Evolutionary conservation across 129 eudicot species (phyloP).

Genomic region (Arctium lappa): DNA sequence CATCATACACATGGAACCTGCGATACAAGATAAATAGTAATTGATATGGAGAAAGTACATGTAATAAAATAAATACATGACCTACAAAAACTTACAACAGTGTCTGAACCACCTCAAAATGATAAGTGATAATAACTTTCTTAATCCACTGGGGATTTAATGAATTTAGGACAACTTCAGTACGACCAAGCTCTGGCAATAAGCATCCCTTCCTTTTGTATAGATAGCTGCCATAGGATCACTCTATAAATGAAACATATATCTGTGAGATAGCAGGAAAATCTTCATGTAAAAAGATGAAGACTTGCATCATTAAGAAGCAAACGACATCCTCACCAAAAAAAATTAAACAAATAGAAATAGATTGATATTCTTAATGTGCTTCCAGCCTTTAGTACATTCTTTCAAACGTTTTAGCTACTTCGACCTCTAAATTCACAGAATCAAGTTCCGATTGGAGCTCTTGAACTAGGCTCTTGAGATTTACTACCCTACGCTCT

Average conservation of each 20-base stretch:
- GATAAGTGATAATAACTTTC: conserved; percentile 60
- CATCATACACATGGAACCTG: conserved; percentile 95
- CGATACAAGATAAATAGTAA: conserved; percentile 12
- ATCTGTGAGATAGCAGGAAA: conserved; percentile 15
- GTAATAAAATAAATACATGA: conserved; percentile 6
- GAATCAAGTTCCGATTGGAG: no score
- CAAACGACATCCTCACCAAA: not conserved
- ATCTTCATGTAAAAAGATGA: conserved; percentile 22
- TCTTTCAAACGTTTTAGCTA: no score
- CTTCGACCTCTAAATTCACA: no score
- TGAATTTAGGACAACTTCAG: conserved; percentile 86
- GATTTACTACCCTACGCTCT: no score
- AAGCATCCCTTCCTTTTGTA: conserved; percentile 70
- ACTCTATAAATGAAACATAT: no score
- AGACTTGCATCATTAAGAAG: conserved; percentile 13
- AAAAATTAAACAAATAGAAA: not conserved
- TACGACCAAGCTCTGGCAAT: conserved; percentile 89
- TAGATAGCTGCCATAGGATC: no score
- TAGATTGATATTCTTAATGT: not conserved
- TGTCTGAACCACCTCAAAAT: conserved; percentile 82
- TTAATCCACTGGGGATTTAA: conserved; percentile 84
- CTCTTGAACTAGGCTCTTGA: no score
- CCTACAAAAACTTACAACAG: conserved; percentile 66
- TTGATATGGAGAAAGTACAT: conserved; percentile 5
- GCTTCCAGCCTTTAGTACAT: no score